These are phyloP conservation scores for Paecilomyces fulvus DNA, from an alignment of 2,329 filamentous ascomycete genomes.

Conservation along the genomic window DNA sequence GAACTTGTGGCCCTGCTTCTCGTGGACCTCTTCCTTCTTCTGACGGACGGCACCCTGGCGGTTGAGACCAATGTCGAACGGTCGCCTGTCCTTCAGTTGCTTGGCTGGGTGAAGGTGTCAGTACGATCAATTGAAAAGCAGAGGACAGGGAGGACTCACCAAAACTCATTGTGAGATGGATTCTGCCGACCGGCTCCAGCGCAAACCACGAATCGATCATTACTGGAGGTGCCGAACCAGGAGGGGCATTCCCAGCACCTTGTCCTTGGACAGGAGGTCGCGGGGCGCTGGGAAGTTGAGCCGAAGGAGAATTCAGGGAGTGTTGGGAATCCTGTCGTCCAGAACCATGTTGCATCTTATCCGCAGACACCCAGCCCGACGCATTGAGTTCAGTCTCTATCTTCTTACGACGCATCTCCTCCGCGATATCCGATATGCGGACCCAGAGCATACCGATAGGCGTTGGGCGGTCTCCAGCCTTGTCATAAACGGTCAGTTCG, in stretches of 20 bases:
- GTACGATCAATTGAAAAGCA: background rate
- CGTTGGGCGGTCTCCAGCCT: conserved; percentile 78
- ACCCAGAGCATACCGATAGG: conserved; percentile 96
- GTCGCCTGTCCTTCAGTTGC: conserved; percentile 72
- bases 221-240: conserved; percentile 24
- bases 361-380: conserved; percentile 93
- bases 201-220: conserved; percentile 93
- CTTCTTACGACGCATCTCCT: conserved; percentile 94
- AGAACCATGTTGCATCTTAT: conserved; percentile 67
- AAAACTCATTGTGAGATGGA: conserved; percentile 86
- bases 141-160: conserved; percentile 31
- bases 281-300: conserved; percentile 13
- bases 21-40: conserved; percentile 94
- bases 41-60: conserved; percentile 95
- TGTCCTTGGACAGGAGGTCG: conserved; percentile 18
- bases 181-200: conserved; percentile 84
- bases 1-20: conserved; percentile 99
- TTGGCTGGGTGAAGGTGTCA: conserved; percentile 50
- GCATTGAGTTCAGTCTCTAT: conserved; percentile 93
- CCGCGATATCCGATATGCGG: conserved; percentile 90
- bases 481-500: conserved; percentile 95
- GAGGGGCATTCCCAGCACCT: conserved; percentile 21
- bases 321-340: conserved; percentile 49
- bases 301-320: conserved; percentile 31
- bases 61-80: conserved; percentile 80